Evolutionary conservation across 192 early-diverging fungal species (phyloP).

Genomic region (Backusella tarrabulga): DNA sequence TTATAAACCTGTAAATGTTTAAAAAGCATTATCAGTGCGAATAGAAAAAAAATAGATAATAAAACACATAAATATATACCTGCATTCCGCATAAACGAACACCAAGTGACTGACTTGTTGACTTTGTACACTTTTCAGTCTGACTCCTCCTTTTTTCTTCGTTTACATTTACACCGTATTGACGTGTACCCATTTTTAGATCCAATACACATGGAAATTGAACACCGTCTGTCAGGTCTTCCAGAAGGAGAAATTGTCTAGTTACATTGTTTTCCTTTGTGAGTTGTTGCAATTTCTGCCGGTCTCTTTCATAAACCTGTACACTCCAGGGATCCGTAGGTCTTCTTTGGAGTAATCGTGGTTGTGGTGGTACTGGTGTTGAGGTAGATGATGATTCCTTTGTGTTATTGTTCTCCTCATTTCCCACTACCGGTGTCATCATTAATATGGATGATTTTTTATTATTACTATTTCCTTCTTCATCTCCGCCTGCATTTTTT

Average conservation of each 20-base stretch:
- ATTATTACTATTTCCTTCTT: background rate
- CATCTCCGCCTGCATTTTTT: background rate
- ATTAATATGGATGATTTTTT: background rate
- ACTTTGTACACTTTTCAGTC: conserved; percentile 85
- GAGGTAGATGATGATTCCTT: background rate
- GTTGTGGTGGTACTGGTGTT: background rate
- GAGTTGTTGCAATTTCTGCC: conserved; percentile 21
- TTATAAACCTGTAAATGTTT: conserved; percentile 73
- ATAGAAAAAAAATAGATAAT: background rate
- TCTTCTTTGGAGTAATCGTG: background rate
- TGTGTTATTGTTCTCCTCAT: background rate
- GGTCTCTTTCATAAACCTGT: conserved; percentile 12
- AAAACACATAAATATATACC: conserved; percentile 38
- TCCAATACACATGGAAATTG: conserved; percentile 93
- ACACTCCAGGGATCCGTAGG: conserved; percentile 9
- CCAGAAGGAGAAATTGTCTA: conserved; percentile 89
- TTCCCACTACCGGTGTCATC: background rate
- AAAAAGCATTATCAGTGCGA: background rate
- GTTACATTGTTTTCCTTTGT: conserved; percentile 37
- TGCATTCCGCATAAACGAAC: conserved; percentile 98
- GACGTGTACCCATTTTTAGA: conserved; percentile 98
- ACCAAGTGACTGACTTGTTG: conserved; percentile 89
- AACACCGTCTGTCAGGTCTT: conserved; percentile 90
- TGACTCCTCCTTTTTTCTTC: conserved; percentile 83
- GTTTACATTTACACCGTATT: conserved; percentile 89